Evolutionary conservation across 257 asterid genomes (phyloP), one percentile per base, ranked within the genome.

Genomic region (Plantago major): DNA sequence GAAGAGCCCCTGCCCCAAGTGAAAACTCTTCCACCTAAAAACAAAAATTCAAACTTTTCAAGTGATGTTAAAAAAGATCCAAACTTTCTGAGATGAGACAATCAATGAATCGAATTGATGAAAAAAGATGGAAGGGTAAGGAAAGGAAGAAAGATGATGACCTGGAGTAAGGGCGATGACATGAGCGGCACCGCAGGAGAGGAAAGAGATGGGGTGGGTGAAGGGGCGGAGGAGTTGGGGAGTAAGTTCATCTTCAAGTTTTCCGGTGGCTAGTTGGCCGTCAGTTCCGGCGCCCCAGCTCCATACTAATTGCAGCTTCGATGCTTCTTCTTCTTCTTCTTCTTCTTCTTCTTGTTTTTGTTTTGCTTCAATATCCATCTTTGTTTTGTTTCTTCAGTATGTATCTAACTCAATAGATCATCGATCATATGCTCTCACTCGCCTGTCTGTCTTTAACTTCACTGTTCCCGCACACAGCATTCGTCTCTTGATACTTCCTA

Each of bases 221-320:
- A 85, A 73, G 14, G 91, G 78, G 71, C 33, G 80, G 68, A 86
- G 62, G 60, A 80, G 68, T 58, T 78, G 94, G 47, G 97, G 97
- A 19, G 15, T 42, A 62, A 58, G 79, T 63, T 92, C 96, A 65
- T 92, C 97, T 69, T 79, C 67, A 37, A 77, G 82, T 55, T 62
- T 74, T 58, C 76, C 88, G 47, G 95, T 89, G 37, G 87, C 89
- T 46, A 89, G 70, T 55, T 92, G 96, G 11, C 97, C 97, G 42
- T 86, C 99, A 10, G 94, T 89, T 15, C 99, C 97, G 46, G 97
- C 97, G 46, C 97, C 97, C 96, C 96, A 92, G 53, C 96, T 83
- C 97, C 96, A 92, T 57, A 84, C 59, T 66, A 33, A 7, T 33
- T 33, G 40, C 37, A 30, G 3, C 5, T 30, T 5, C 5, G 3